Conservation (phyloP, 1,139 yeast genomes). For the Pichia sp. region DNA sequence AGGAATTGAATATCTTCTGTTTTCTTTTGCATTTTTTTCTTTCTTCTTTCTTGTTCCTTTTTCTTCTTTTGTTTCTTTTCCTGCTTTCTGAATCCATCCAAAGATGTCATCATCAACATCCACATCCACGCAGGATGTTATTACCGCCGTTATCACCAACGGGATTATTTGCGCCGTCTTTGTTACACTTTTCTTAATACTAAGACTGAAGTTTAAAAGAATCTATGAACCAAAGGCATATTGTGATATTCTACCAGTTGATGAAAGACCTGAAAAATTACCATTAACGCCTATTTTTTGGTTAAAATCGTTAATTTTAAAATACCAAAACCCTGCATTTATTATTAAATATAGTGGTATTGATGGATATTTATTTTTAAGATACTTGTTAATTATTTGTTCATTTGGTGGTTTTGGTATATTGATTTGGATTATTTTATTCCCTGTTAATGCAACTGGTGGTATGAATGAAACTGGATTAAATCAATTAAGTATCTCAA, state of each 20-base stretch:
- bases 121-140: constrained; percentile 45
- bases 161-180: constrained; percentile 54
- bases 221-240: constrained; percentile 76
- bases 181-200: constrained; percentile 47
- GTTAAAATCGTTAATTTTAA: constrained; percentile 44
- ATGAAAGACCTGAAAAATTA: constrained; percentile 45
- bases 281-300: constrained; percentile 53
- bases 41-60: background rate
- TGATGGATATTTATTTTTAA: constrained; percentile 81
- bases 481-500: constrained; percentile 54
- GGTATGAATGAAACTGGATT: constrained; percentile 50
- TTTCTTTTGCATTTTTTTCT: background rate
- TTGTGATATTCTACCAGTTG: constrained; percentile 43
- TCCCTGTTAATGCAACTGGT: constrained; percentile 84
- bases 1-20: background rate
- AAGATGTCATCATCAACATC: background rate
- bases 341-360: constrained; percentile 74
- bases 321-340: constrained; percentile 64
- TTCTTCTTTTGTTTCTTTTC: background rate
- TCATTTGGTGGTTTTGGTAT: constrained; percentile 59
- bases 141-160: constrained; percentile 48
- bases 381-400: constrained; percentile 65
- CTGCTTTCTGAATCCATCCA: background rate
- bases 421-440: constrained; percentile 65
- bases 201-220: constrained; percentile 60